phyloP scores from a whole-genome alignment of 2,329 filamentous ascomycete species.

The Samsoniella hepiali region DNA sequence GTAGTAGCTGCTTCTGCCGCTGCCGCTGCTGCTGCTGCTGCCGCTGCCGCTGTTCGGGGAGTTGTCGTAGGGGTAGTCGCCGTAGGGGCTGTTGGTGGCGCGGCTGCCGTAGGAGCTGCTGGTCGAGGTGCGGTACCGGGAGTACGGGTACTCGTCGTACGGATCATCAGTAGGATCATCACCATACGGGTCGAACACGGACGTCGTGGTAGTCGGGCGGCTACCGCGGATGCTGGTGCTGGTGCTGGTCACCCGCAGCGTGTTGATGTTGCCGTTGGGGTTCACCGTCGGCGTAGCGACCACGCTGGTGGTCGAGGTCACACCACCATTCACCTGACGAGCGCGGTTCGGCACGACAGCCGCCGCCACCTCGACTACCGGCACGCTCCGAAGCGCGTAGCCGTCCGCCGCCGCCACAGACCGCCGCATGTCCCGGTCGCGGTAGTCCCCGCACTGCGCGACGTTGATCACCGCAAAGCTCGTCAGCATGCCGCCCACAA shows the following conservation, averaged over 20 bases:
- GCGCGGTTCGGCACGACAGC: background rate
- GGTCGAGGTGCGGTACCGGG: background rate
- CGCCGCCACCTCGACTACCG: background rate
- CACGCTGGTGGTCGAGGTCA: background rate
- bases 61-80: background rate
- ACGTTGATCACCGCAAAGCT: constrained; percentile 12
- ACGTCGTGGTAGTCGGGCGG: background rate
- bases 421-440: background rate
- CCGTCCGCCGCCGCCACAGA: background rate
- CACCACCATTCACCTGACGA: background rate
- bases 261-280: background rate
- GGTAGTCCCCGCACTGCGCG: constrained; percentile 17
- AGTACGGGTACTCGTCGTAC: background rate
- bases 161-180: background rate
- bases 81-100: background rate
- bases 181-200: background rate
- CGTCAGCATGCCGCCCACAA: constrained; percentile 26
- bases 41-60: background rate
- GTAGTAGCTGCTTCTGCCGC: background rate
- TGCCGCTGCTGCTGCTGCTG: background rate
- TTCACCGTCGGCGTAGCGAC: background rate
- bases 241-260: background rate
- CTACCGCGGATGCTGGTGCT: background rate
- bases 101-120: background rate
- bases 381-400: background rate